Evolutionary conservation across 768 basidiomycete genomes (phyloP).

Genomic region (Amanita brunnescens): DNA sequence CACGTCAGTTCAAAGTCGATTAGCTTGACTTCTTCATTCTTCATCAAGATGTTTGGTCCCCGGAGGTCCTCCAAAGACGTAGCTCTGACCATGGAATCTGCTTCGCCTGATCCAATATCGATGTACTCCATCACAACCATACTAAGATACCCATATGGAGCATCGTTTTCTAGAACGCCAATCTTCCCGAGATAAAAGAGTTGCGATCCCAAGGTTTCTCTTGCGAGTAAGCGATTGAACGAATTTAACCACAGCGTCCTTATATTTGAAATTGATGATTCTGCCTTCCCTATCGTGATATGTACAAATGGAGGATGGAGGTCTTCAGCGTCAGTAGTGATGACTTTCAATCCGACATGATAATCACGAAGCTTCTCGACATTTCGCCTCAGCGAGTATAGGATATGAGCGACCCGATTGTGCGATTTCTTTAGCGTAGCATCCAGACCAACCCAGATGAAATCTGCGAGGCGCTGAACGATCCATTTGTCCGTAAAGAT

Average conservation of each 20-base stretch:
- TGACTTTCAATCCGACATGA: neutral
- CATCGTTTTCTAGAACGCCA: too few species aligned
- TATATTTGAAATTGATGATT: neutral
- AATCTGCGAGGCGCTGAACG: constrained; percentile 7
- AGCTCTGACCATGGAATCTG: neutral
- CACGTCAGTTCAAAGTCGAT: constrained; percentile 10
- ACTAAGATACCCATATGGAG: neutral
- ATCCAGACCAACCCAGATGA: constrained; percentile 5
- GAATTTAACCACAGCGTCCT: constrained; percentile 6
- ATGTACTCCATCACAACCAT: constrained; percentile 2
- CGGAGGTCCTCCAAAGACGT: constrained; percentile 11
- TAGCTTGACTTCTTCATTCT: neutral
- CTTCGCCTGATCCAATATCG: neutral
- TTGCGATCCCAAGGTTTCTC: neutral
- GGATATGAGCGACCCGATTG: neutral
- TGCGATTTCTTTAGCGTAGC: neutral
- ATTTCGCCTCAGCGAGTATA: neutral
- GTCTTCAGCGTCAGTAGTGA: too few species aligned
- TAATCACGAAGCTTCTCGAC: neutral
- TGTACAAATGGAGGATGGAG: neutral
- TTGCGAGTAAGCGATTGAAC: neutral
- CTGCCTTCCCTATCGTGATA: neutral
- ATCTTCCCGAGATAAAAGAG: neutral
- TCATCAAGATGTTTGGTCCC: constrained; percentile 6
- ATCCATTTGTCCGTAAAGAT: constrained; percentile 4